These are phyloP conservation scores for Stemphylium vesicarium DNA, from an alignment of 2,329 filamentous ascomycete genomes.

Conservation along the genomic window DNA sequence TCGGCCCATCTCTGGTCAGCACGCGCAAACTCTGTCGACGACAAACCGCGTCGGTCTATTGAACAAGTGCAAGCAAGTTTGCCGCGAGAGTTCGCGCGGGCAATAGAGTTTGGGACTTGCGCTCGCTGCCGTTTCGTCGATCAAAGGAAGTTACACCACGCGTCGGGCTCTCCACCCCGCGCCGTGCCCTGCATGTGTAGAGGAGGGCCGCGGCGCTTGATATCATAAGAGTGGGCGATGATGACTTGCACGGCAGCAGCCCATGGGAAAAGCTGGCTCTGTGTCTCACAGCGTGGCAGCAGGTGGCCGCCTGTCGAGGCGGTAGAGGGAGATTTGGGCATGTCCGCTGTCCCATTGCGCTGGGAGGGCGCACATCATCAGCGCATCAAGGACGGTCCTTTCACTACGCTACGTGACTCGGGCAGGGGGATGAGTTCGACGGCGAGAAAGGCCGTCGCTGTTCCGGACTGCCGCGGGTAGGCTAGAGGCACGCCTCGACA, in stretches of 20 bases:
- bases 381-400: conserved; percentile 22
- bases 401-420: conserved; percentile 25
- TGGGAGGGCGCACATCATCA: conserved; percentile 22
- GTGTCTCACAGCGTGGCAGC: background rate
- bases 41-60: conserved; percentile 7
- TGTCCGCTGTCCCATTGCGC: conserved; percentile 3
- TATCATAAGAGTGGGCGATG: conserved; percentile 15
- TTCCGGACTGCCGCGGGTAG: conserved; percentile 38
- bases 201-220: conserved; percentile 12
- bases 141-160: conserved; percentile 26
- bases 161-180: conserved; percentile 28
- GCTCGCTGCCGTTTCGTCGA: conserved; percentile 26
- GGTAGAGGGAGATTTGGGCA: background rate
- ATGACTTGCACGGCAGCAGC: conserved; percentile 21
- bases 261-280: conserved; percentile 1
- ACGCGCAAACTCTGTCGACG: conserved; percentile 19
- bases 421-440: conserved; percentile 21
- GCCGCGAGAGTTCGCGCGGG: conserved; percentile 15
- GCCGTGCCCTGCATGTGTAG: conserved; percentile 24
- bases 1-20: conserved; percentile 15
- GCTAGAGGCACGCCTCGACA: conserved; percentile 38
- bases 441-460: conserved; percentile 29
- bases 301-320: background rate
- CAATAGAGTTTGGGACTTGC: conserved; percentile 25
- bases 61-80: conserved; percentile 19